A percentile compares a stretch with the other conserved stretches of the same genome.
Conservation (phyloP, 2,329 filamentous ascomycete genomes). For the Diaporthe sp. region DNA sequence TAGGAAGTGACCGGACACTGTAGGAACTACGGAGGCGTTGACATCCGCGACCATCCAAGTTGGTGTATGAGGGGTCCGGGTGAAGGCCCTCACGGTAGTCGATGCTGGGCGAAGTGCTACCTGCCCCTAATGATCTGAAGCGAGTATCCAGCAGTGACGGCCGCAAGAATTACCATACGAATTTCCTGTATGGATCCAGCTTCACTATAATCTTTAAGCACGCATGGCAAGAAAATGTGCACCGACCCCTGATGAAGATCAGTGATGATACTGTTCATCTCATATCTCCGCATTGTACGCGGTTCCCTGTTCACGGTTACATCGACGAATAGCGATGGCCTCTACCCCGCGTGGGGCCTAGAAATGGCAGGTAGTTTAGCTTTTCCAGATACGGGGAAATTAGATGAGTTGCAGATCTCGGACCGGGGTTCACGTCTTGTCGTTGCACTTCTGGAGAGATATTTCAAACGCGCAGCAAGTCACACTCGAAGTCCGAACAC, state of each 20-base stretch:
- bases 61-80: neutral
- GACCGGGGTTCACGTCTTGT: neutral
- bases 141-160: neutral
- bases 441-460: too few species aligned
- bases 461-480: neutral
- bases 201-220: neutral
- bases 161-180: neutral
- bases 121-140: too few species aligned
- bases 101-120: neutral
- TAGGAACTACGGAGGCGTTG: neutral
- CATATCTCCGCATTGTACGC: conserved; percentile 9
- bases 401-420: conserved; percentile 33
- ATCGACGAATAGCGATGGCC: conserved; percentile 10
- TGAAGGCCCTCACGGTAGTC: neutral
- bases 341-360: conserved; percentile 29
- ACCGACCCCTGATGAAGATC: neutral
- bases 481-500: neutral
- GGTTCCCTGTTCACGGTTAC: neutral
- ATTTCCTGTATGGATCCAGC: too few species aligned
- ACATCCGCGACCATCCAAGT: neutral
- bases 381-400: neutral
- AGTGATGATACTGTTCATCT: neutral
- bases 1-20: neutral
- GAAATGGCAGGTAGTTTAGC: conserved; percentile 34
- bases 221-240: neutral